Evolutionary conservation across 2,329 filamentous ascomycete species (phyloP), one percentile per base, ranked within the genome.

Genomic region (Microdochium paspali): DNA sequence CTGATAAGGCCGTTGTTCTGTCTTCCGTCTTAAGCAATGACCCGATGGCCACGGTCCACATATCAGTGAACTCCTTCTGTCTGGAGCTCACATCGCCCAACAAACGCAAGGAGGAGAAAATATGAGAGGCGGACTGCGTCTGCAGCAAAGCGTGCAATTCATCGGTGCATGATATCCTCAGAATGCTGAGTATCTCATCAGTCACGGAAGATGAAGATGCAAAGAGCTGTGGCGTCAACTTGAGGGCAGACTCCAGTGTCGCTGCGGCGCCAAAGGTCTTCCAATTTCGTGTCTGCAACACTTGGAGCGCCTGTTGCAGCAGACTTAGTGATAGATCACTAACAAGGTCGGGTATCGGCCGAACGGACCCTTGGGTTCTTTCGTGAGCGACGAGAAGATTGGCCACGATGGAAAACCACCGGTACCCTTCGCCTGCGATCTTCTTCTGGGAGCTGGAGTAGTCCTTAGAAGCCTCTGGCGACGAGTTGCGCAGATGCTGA

Each of bases 391-490:
- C 57, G 28, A 72, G 63, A 4, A 80, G 64, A 20, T 68, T 65
- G 1, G 71, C 71, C 1, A 70, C 71, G 10, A 89, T 64, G 2
- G 75, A 66, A 50, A 86, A 84, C 67, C 88, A 88, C 1, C 86
- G 81, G 43, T 73, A 70, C 0, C 83, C 82, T 56, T 85, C 77
- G 6, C 81, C 72, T 10, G 79, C 77, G 24, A 95, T 73, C 35
- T 72, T 70, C 45, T 79, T 74, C 60, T 95, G 89, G 0, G 88
- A 94, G 39, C 74, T 73, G 24, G 78, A 74, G 54, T 87, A 87
- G 18, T 89, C 85, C 51, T 84, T 84, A 0, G 89, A 90, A 48
- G 91, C 82, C 59, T 91, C 89, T 1, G 90, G 89, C 4, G 87
- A 74, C 0, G 89, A 94, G 5, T 79, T 78, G 47, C 82, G 82